These are phyloP conservation scores for Monascus purpureus DNA, from an alignment of 495 filamentous ascomycete species.

Conservation along the genomic window DNA sequence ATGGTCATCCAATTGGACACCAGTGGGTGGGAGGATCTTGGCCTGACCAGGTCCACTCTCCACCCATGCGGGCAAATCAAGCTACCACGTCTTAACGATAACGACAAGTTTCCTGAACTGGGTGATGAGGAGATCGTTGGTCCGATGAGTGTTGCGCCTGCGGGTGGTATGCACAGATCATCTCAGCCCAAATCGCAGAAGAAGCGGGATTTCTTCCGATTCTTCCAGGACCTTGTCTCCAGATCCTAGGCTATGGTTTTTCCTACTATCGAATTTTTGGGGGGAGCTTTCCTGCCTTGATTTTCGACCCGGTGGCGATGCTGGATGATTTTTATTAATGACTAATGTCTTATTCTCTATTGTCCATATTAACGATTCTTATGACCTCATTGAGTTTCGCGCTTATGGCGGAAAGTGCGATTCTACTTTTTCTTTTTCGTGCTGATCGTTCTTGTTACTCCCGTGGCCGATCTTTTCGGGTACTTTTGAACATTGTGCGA, in stretches of 20 bases:
- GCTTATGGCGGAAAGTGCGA: too few relatives aligned
- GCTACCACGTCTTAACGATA: conserved; percentile 47
- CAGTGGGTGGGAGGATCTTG: conserved; percentile 18
- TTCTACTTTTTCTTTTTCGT: too few relatives aligned
- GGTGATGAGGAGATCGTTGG: conserved; percentile 87
- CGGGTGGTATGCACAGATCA: conserved; percentile 13
- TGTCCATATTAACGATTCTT: too few relatives aligned
- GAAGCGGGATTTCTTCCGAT: conserved; percentile 33
- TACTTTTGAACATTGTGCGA: too few relatives aligned
- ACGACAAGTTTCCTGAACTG: conserved; percentile 75
- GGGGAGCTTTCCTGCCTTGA: too few relatives aligned
- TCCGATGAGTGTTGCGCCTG: conserved; percentile 54
- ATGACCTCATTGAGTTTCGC: too few relatives aligned
- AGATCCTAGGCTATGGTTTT: conserved; percentile 11
- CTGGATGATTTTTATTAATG: too few relatives aligned
- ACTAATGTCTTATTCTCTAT: too few relatives aligned
- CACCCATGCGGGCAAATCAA: conserved; percentile 34
- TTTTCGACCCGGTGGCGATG: too few relatives aligned
- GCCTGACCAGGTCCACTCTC: conserved; percentile 31
- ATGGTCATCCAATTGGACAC: conserved; percentile 33
- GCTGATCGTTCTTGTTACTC: too few relatives aligned
- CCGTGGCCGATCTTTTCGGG: too few relatives aligned
- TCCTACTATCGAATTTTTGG: too few relatives aligned
- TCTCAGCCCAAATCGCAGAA: conserved; percentile 21
- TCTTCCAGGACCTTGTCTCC: conserved; percentile 31